Conservation (phyloP, 495 filamentous ascomycete genomes). For the Articulospora tetracladia region DNA sequence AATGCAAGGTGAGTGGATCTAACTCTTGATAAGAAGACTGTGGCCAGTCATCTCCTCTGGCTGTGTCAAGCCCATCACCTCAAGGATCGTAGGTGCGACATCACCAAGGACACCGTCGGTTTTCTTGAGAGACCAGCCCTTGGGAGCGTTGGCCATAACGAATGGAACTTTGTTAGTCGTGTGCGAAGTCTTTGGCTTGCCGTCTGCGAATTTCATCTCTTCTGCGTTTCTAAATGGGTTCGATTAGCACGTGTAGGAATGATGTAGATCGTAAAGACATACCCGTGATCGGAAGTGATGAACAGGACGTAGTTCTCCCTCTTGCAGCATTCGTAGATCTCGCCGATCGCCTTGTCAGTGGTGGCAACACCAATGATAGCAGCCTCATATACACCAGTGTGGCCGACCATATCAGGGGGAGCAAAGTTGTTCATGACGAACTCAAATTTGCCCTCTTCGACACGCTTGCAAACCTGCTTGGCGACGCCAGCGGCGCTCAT, state of each 20-base stretch:
- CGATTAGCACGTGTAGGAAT: slow-evolving; percentile 1
- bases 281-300: slow-evolving; percentile 93
- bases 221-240: slow-evolving; percentile 71
- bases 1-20: slow-evolving; percentile 21
- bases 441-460: slow-evolving; percentile 76
- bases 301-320: slow-evolving; percentile 88
- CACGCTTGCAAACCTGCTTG: slow-evolving; percentile 78
- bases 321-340: slow-evolving; percentile 89
- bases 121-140: slow-evolving; percentile 84
- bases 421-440: slow-evolving; percentile 99
- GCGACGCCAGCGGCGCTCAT: slow-evolving; percentile 92
- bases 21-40: slow-evolving; percentile 76
- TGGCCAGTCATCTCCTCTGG: slow-evolving; percentile 88
- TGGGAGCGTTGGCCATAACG: slow-evolving; percentile 94
- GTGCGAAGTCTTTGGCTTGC: slow-evolving; percentile 95
- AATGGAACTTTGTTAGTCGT: slow-evolving; percentile 97
- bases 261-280: slow-evolving; percentile 26
- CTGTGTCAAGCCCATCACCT: slow-evolving; percentile 83
- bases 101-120: slow-evolving; percentile 86
- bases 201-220: slow-evolving; percentile 96
- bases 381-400: slow-evolving; percentile 97
- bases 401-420: slow-evolving; percentile 98
- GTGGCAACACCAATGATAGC: slow-evolving; percentile 80
- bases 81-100: slow-evolving; percentile 89
- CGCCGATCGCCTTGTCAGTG: slow-evolving; percentile 90